phyloP scores from a whole-genome alignment of 768 basidiomycete species.

The Cyathus striatus region DNA sequence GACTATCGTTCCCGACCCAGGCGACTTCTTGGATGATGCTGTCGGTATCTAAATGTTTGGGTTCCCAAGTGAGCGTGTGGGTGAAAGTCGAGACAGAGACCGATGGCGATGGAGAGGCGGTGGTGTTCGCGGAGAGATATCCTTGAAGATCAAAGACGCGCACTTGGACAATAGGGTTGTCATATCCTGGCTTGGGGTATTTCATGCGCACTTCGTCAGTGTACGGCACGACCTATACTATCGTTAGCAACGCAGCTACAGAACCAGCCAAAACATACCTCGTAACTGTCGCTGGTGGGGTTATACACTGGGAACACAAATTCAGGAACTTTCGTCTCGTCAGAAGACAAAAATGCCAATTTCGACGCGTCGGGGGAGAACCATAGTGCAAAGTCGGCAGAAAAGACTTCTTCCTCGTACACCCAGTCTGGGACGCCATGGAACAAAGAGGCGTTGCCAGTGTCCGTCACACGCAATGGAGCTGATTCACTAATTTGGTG shows the following conservation, averaged over 20 bases:
- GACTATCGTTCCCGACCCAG: slow-evolving; percentile 74
- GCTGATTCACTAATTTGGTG: slow-evolving; percentile 25
- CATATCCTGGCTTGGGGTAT: slow-evolving; percentile 88
- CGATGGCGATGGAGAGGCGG: slow-evolving; percentile 7
- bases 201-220: slow-evolving; percentile 64
- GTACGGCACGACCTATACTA: slow-evolving; percentile 85
- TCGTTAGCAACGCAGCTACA: too few species aligned
- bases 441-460: slow-evolving; percentile 82
- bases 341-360: slow-evolving; percentile 81
- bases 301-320: slow-evolving; percentile 92
- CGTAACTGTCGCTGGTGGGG: slow-evolving; percentile 62
- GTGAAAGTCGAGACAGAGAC: slow-evolving; percentile 32
- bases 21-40: slow-evolving; percentile 78
- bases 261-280: too few species aligned
- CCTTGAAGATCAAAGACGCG: slow-evolving; percentile 75
- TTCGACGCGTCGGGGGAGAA: slow-evolving; percentile 79
- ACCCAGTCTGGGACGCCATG: slow-evolving; percentile 98
- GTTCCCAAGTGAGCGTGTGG: slow-evolving; percentile 63
- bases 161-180: slow-evolving; percentile 81
- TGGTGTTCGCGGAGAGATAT: slow-evolving; percentile 35
- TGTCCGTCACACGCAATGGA: slow-evolving; percentile 72
- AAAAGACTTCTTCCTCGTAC: slow-evolving; percentile 90
- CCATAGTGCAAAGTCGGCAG: slow-evolving; percentile 74
- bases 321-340: slow-evolving; percentile 85
- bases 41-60: slow-evolving; percentile 48